Percentiles rank a stretch among this genome's conserved stretches.
Conservation (phyloP, 2,329 filamentous ascomycete genomes). For the Penicillium griseofulvum region DNA sequence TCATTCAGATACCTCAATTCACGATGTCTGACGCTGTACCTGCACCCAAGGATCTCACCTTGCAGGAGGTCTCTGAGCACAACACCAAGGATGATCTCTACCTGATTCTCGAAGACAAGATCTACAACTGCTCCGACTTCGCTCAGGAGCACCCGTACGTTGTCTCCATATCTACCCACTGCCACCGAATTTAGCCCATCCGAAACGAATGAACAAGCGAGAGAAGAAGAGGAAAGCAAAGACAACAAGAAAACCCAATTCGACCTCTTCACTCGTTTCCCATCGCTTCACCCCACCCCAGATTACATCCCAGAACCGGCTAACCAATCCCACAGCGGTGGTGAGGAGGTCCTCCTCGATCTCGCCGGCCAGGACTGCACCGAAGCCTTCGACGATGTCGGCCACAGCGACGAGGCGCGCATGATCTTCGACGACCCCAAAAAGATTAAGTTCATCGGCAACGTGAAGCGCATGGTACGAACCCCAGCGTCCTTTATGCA, state of each 20-base stretch:
- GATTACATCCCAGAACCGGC: neutral
- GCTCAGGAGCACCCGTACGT: conserved; percentile 93
- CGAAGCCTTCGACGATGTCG: conserved; percentile 98
- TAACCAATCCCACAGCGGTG: conserved; percentile 64
- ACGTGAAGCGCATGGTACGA: conserved; percentile 75
- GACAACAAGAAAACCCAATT: neutral
- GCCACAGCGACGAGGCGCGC: conserved; percentile 96
- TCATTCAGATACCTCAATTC: conserved; percentile 11
- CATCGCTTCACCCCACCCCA: neutral
- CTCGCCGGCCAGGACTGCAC: conserved; percentile 94
- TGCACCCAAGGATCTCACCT: conserved; percentile 64
- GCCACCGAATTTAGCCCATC: conserved; percentile 1
- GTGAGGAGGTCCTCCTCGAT: conserved; percentile 96
- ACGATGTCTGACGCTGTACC: conserved; percentile 49
- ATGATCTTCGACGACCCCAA: conserved; percentile 68
- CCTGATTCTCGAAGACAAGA: conserved; percentile 91
- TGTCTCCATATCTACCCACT: neutral
- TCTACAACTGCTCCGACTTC: conserved; percentile 87
- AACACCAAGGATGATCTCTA: conserved; percentile 90
- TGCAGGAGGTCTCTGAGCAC: conserved; percentile 78
- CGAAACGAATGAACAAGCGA: neutral
- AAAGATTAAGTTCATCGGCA: conserved; percentile 65
- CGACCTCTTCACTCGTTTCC: neutral
- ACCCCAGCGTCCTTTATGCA: neutral
- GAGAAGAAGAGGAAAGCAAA: neutral